Percentiles rank a stretch among this genome's conserved stretches.
phyloP scores from a whole-genome alignment of 1,284 basidiomycete species.

The Cutaneotrichosporon sp. region DNA sequence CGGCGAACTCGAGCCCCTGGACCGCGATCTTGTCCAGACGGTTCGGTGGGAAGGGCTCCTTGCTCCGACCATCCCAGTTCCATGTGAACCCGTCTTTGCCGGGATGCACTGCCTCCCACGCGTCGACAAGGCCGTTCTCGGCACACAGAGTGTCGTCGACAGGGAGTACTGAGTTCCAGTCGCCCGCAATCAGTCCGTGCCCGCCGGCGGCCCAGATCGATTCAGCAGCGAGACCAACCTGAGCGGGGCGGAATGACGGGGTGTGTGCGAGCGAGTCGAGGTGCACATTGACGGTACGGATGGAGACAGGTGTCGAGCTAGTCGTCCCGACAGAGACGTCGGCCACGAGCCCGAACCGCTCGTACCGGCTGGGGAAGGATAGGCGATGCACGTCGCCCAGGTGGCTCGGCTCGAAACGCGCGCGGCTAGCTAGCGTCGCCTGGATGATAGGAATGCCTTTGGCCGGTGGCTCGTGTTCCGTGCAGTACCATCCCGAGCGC shows the following conservation, averaged over 20 bases:
- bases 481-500: neutral
- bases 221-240: neutral
- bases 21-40: conserved; percentile 5
- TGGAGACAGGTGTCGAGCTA: too few species aligned
- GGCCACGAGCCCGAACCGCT: neutral
- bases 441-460: neutral
- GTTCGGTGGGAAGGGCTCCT: conserved; percentile 8
- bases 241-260: conserved; percentile 3
- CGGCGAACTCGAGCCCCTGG: neutral
- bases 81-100: neutral
- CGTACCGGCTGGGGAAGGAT: conserved; percentile 1
- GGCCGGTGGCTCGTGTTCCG: neutral
- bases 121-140: neutral
- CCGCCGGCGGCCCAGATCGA: neutral
- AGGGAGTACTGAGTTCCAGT: conserved; percentile 4
- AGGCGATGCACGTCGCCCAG: neutral
- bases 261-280: conserved; percentile 3
- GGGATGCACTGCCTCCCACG: neutral
- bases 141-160: neutral
- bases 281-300: conserved; percentile 3
- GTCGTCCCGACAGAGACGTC: neutral
- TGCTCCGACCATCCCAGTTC: conserved; percentile 7
- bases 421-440: neutral
- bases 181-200: neutral
- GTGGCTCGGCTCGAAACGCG: neutral